Evolutionary conservation across 2,329 filamentous ascomycete species (phyloP), one percentile per base, ranked within the genome.

Genomic region (Fonsecaea pugnacius): DNA sequence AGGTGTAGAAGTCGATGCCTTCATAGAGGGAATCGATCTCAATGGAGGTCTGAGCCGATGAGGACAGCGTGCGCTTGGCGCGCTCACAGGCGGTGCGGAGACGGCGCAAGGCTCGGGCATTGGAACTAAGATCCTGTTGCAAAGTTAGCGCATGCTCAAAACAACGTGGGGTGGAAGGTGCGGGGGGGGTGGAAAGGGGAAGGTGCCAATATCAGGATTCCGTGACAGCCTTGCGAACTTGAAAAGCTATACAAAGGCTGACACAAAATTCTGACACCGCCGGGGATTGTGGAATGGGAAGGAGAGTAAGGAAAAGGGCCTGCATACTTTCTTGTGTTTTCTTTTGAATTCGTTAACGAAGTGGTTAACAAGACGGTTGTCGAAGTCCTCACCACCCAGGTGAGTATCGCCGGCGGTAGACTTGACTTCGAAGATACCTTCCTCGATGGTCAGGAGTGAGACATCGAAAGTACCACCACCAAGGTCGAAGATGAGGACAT

Each of bases 401-500:
- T 97, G 93, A 76, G 92, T 97, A 77, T 99, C 94, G 88, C 95
- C 95, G 76, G 94, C 93, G 66, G 95, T 98, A 69, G 94, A 93
- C 88, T 96, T 96, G 80, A 98, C 95, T 71, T 94, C 96, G 87
- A 99, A 99, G 76, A 99, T 95, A 86, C 95, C 95, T 78, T 94
- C 93, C 84, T 98, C 92, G 79, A 99, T 98, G 87, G 96, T 94
- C 52, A 99, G 88, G 73, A 98, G 91, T 70, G 95, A 98, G 32
- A 99, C 95, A 97, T 99, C 95, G 83, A 99, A 99, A 80, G 95
- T 99, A 87, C 95, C 95, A 87, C 95, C 95, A 87, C 95, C 95
- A 70, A 99, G 89, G 89, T 99, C 95, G 86, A 98, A 99, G 85
- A 99, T 98, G 73, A 99, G 87, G 76, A 99, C 94, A 79, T 98